A percentile compares a stretch with the other conserved stretches of the same genome.
These are phyloP conservation scores for Penicillium capsulatum DNA, from an alignment of 2,329 filamentous ascomycete genomes.

Conservation along the genomic window DNA sequence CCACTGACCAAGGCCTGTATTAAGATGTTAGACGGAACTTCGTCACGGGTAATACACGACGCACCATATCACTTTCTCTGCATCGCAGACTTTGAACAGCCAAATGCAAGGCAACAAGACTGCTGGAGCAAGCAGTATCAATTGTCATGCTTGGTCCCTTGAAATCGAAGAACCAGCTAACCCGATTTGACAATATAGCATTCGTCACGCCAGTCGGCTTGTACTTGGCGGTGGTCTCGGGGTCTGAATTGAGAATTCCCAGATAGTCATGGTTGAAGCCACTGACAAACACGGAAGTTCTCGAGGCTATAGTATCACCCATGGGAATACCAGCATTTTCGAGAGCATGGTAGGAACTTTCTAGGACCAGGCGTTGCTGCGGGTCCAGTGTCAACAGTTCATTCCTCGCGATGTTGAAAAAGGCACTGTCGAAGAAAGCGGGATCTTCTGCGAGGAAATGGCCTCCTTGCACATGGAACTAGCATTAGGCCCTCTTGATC, in stretches of 20 bases:
- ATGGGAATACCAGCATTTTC: slow-evolving; percentile 30
- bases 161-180: slow-evolving; percentile 27
- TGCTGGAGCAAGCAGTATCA: slow-evolving; percentile 43
- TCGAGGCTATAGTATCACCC: slow-evolving; percentile 21
- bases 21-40: neutral
- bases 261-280: slow-evolving; percentile 28
- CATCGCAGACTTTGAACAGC: slow-evolving; percentile 33
- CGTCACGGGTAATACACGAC: neutral
- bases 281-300: slow-evolving; percentile 26
- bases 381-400: slow-evolving; percentile 31
- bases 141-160: slow-evolving; percentile 31
- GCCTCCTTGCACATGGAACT: slow-evolving; percentile 22
- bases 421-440: slow-evolving; percentile 26
- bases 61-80: slow-evolving; percentile 23
- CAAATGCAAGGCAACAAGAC: slow-evolving; percentile 35
- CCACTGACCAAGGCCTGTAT: slow-evolving; percentile 36
- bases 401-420: slow-evolving; percentile 29
- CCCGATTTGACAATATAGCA: slow-evolving; percentile 21
- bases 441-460: slow-evolving; percentile 32
- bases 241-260: slow-evolving; percentile 22
- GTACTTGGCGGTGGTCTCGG: slow-evolving; percentile 21
- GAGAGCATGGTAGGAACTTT: slow-evolving; percentile 33
- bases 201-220: slow-evolving; percentile 20
- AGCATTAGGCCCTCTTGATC: neutral
- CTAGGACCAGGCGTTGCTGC: slow-evolving; percentile 33